phyloP scores from a whole-genome alignment of 495 filamentous ascomycete genomes.

The Chlorociboria aeruginascens region DNA sequence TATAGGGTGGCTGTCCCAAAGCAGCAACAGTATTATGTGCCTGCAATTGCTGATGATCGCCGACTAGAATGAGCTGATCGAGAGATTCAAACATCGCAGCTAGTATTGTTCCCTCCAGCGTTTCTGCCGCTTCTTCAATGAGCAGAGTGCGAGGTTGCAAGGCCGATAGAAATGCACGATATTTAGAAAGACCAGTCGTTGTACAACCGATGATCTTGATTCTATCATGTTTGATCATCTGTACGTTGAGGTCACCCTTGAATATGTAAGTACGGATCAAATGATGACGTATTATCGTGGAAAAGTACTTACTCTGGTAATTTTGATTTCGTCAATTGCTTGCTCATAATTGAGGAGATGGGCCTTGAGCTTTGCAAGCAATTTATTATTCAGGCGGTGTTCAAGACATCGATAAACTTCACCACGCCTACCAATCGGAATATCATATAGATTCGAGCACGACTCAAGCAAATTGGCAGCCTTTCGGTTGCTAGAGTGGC shows the following conservation, averaged over 20 bases:
- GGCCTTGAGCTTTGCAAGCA: constrained; percentile 31
- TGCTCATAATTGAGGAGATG: constrained; percentile 31
- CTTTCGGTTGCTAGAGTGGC: constrained; percentile 11
- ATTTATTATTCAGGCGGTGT: constrained; percentile 26
- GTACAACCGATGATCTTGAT: constrained; percentile 60
- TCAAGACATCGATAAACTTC: constrained; percentile 47
- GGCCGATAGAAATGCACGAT: constrained; percentile 52
- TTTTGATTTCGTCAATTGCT: constrained; percentile 27
- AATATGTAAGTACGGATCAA: background rate
- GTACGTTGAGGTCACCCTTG: constrained; percentile 5
- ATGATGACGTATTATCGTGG: constrained; percentile 26
- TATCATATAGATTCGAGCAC: constrained; percentile 40
- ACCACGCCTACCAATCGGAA: constrained; percentile 37
- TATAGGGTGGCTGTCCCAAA: constrained; percentile 43
- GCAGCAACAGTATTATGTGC: constrained; percentile 45
- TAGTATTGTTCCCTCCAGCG: constrained; percentile 52
- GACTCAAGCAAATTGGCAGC: constrained; percentile 23
- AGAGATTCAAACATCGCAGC: constrained; percentile 54
- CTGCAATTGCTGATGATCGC: constrained; percentile 64
- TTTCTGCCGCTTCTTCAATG: constrained; percentile 70
- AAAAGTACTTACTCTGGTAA: constrained; percentile 45
- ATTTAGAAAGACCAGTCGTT: constrained; percentile 76
- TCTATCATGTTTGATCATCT: constrained; percentile 7
- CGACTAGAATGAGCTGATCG: constrained; percentile 64
- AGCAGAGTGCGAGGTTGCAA: constrained; percentile 54